phyloP scores from a whole-genome alignment of 2,329 filamentous ascomycete genomes.

The Pseudogymnoascus sp. region DNA sequence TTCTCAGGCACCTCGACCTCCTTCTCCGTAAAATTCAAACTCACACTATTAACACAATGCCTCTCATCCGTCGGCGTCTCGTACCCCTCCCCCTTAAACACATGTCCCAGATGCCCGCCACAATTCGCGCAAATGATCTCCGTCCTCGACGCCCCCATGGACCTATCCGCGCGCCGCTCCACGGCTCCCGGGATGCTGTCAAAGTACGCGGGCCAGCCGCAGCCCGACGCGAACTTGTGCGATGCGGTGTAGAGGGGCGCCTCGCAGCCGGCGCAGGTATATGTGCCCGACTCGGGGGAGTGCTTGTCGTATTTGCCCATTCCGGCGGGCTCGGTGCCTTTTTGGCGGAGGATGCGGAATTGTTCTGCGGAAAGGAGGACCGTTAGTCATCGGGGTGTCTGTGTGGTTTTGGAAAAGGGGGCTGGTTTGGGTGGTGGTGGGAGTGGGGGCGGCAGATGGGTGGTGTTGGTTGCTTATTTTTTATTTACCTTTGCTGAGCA shows the following conservation, averaged over 20 bases:
- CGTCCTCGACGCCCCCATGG: conserved; percentile 74
- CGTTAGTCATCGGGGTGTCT: neutral
- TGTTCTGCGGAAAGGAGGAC: conserved; percentile 57
- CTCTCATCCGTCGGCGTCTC: conserved; percentile 85
- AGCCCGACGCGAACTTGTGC: conserved; percentile 94
- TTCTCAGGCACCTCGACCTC: conserved; percentile 41
- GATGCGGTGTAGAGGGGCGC: conserved; percentile 84
- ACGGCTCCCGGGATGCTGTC: conserved; percentile 91
- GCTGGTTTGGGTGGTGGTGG: neutral
- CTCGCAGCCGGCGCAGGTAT: conserved; percentile 78
- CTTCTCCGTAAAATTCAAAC: conserved; percentile 66
- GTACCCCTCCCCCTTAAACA: conserved; percentile 85
- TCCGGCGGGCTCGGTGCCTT: conserved; percentile 78
- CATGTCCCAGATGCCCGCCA: conserved; percentile 83
- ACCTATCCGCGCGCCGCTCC: conserved; percentile 66
- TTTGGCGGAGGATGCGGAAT: conserved; percentile 85
- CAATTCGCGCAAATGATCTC: conserved; percentile 96
- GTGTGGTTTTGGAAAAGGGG: neutral
- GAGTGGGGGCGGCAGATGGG: neutral
- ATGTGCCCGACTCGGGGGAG: conserved; percentile 65
- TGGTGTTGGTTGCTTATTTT: neutral
- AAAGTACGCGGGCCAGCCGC: conserved; percentile 97
- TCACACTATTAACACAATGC: conserved; percentile 92
- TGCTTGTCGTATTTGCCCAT: conserved; percentile 85
- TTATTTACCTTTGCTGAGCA: conserved; percentile 59